A percentile compares a stretch with the other conserved stretches of the same genome.
phyloP scores from a whole-genome alignment of 495 filamentous ascomycete species.

The Talaromyces liani region DNA sequence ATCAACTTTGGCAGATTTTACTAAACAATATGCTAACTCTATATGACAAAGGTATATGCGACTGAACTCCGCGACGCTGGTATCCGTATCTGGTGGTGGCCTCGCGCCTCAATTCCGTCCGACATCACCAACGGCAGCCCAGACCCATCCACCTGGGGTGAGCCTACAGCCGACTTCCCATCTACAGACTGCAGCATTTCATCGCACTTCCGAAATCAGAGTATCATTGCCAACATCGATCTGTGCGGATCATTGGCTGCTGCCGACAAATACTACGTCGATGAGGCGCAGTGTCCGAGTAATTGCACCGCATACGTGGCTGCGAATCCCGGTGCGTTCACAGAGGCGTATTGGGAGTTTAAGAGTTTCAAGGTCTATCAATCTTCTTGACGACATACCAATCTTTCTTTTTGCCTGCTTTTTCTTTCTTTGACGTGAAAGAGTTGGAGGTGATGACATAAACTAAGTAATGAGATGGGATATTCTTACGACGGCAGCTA shows the following conservation, averaged over 20 bases:
- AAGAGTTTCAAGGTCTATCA: conserved; percentile 36
- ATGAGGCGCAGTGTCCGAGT: conserved; percentile 35
- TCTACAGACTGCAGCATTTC: conserved; percentile 39
- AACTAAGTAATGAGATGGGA: not conserved
- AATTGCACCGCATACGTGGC: conserved; percentile 36
- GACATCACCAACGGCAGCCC: conserved; percentile 29
- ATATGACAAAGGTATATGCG: conserved; percentile 32
- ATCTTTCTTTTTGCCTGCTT: not conserved
- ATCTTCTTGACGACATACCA: conserved; percentile 6
- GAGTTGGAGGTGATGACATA: not conserved
- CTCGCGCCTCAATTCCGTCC: conserved; percentile 27
- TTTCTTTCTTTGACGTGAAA: not conserved
- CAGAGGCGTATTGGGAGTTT: conserved; percentile 46
- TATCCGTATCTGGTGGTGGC: conserved; percentile 45
- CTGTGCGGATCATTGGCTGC: conserved; percentile 38
- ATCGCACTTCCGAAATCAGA: conserved; percentile 41
- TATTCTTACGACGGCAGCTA: not conserved
- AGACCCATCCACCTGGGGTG: conserved; percentile 40
- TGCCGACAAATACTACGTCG: conserved; percentile 25
- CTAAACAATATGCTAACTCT: not conserved
- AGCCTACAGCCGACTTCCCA: conserved; percentile 44
- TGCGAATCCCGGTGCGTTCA: conserved; percentile 27
- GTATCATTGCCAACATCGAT: conserved; percentile 47
- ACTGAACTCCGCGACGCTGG: conserved; percentile 38
- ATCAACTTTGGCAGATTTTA: not conserved